Evolutionary conservation across 495 filamentous ascomycete species (phyloP), one percentile per base, ranked within the genome.

Genomic region (Apodospora peruviana): DNA sequence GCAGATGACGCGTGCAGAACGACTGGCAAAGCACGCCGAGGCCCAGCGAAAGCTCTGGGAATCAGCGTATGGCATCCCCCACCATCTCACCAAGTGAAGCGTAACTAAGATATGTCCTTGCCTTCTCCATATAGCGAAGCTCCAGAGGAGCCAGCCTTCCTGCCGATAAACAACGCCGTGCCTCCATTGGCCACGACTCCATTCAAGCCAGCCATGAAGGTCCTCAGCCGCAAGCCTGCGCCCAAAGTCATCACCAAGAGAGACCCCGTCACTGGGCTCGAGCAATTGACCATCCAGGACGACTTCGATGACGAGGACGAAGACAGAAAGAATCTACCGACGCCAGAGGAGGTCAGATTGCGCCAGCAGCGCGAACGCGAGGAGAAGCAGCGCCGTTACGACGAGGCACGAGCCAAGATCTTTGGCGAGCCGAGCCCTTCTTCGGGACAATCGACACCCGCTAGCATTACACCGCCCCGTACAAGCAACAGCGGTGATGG

Each of bases 321-420:
- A 12, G 63, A 66, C 18, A 74, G 71, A 43, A 73, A 75, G 39
- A 79, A 76, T n/a, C 73, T 80, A 47, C 77, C 83, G 19, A 85
- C 79, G 0, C 68, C 78, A 4, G 86, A 89, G 47, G 85, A 95
- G 68, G 78, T 87, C 25, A 78, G 83, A 45, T 73, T 80, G 11
- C 83, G 84, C 51, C 83, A 89, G 29, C 76, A 87, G 66, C 75
- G 77, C 43, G 88, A 94, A 54, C 75, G 78, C 3, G 90, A 94
- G 57, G 90, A 95, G 67, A 95, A 90, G 72, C 84, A 91, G 69
- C 82, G 82, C 41, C 86, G 84, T 41, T 96, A 96, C 61, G 84
- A 91, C 45, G 90, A 95, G 67, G 86, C 78, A 2, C 76, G 90
- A 11, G 86, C 90, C 56, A 81, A 84, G 60, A 77, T 95, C n/a